A percentile compares a stretch with the other conserved stretches of the same genome.
These are phyloP conservation scores for Cicer chorassanicum DNA, from an alignment of 306 rosid genomes.

Conservation along the genomic window DNA sequence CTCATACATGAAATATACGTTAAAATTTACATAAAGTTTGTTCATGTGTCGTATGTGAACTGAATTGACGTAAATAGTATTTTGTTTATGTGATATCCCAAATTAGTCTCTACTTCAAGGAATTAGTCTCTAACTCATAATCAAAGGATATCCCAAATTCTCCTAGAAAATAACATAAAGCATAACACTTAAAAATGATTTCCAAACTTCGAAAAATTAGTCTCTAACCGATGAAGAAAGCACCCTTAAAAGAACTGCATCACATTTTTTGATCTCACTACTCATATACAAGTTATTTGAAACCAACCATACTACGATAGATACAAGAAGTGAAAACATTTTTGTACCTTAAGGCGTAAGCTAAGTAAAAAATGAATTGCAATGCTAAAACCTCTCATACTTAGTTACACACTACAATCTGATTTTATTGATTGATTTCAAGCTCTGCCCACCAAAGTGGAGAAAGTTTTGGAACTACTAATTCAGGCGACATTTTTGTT, in stretches of 20 bases:
- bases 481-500: constrained; percentile 77
- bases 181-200: too few species aligned
- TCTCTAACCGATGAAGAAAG: too few species aligned
- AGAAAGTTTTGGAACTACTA: constrained; percentile 71
- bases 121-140: too few species aligned
- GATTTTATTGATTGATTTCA: constrained; percentile 52
- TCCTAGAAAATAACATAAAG: too few species aligned
- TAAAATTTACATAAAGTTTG: too few species aligned
- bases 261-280: background rate
- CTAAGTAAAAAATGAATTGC: constrained; percentile 27
- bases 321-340: constrained; percentile 40
- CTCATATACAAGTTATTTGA: constrained; percentile 47
- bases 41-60: too few species aligned
- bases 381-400: constrained; percentile 36
- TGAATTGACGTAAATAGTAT: too few species aligned
- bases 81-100: too few species aligned
- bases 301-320: constrained; percentile 35
- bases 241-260: background rate
- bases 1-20: too few species aligned
- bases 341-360: constrained; percentile 24
- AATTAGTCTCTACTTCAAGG: too few species aligned
- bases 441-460: constrained; percentile 99
- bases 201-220: too few species aligned
- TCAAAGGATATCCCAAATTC: too few species aligned
- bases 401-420: constrained; percentile 31